Percentiles rank a stretch among this genome's conserved stretches.
These are phyloP conservation scores for Termitomyces sp. DNA, from an alignment of 768 basidiomycete species.

Conservation along the genomic window DNA sequence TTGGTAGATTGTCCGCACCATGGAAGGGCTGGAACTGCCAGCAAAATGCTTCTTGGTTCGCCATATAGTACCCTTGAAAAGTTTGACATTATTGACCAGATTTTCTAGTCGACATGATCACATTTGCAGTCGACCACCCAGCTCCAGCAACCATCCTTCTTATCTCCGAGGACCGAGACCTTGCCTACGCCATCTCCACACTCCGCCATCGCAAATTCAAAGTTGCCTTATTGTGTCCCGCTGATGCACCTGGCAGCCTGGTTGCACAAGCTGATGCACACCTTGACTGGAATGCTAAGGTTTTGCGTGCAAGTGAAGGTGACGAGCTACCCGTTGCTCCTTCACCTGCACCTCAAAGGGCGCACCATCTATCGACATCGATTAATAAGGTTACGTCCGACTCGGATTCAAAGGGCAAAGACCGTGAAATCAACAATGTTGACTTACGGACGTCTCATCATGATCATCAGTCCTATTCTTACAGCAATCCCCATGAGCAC, in stretches of 20 bases:
- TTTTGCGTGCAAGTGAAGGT: slow-evolving; percentile 22
- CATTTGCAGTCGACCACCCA: slow-evolving; percentile 36
- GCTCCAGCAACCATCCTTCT: slow-evolving; percentile 39
- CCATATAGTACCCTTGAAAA: not conserved
- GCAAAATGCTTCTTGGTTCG: slow-evolving; percentile 47
- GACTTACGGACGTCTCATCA: not conserved
- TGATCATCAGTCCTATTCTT: not conserved
- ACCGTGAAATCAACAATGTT: not conserved
- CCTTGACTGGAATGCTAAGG: slow-evolving; percentile 38
- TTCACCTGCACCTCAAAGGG: not conserved
- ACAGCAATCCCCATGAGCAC: not conserved
- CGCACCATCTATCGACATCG: not conserved
- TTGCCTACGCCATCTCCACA: slow-evolving; percentile 36
- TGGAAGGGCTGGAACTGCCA: slow-evolving; percentile 33
- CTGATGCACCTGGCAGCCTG: slow-evolving; percentile 28
- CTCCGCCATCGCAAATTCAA: slow-evolving; percentile 31
- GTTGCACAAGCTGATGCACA: slow-evolving; percentile 41
- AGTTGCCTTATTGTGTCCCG: slow-evolving; percentile 35
- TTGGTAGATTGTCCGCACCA: slow-evolving; percentile 32
- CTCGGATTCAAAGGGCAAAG: slow-evolving; percentile 4
- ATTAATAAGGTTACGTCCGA: not conserved
- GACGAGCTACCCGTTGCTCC: not conserved
- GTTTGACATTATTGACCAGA: not conserved
- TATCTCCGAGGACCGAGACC: slow-evolving; percentile 40
- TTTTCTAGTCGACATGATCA: slow-evolving; percentile 18